Evolutionary conservation across 2,329 filamentous ascomycete genomes (phyloP).

Genomic region (Davidsoniella eucalypti): DNA sequence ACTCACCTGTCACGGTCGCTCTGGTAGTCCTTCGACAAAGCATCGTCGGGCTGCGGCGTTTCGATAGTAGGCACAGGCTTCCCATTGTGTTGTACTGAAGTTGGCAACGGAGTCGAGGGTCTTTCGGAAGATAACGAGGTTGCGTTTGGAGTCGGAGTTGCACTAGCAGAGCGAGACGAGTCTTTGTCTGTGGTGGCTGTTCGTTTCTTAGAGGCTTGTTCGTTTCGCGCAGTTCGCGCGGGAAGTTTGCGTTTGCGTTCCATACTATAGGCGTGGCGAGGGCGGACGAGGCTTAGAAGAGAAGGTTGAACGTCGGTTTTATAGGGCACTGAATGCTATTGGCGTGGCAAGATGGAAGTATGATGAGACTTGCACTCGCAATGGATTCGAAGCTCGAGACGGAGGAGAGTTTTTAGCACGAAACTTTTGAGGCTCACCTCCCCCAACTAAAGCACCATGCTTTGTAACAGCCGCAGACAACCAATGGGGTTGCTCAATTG

Average conservation of each 20-base stretch:
- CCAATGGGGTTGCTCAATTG: too few species aligned
- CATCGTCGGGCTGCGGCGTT: constrained; percentile 45
- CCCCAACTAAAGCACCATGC: too few species aligned
- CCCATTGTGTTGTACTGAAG: constrained; percentile 40
- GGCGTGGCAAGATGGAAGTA: too few species aligned
- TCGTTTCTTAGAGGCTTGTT: constrained; percentile 43
- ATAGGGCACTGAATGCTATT: too few species aligned
- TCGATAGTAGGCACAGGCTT: constrained; percentile 57
- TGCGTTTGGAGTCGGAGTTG: constrained; percentile 31
- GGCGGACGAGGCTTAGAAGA: too few species aligned
- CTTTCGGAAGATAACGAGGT: constrained; percentile 21
- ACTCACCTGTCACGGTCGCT: constrained; percentile 52
- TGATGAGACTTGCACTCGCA: too few species aligned
- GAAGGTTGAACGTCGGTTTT: too few species aligned
- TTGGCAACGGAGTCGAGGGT: constrained; percentile 35
- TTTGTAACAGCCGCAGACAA: too few species aligned
- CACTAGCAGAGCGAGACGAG: constrained; percentile 16
- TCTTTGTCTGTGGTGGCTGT: constrained; percentile 36
- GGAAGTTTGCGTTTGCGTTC: constrained; percentile 51
- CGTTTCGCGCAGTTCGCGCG: constrained; percentile 42
- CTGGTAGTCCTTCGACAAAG: constrained; percentile 53
- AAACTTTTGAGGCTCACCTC: too few species aligned
- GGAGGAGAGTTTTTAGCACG: too few species aligned
- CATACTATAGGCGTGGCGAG: constrained; percentile 24
- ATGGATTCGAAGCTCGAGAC: too few species aligned